Conservation (phyloP, 305 asterid species). For the Plantago lanceolata region DNA sequence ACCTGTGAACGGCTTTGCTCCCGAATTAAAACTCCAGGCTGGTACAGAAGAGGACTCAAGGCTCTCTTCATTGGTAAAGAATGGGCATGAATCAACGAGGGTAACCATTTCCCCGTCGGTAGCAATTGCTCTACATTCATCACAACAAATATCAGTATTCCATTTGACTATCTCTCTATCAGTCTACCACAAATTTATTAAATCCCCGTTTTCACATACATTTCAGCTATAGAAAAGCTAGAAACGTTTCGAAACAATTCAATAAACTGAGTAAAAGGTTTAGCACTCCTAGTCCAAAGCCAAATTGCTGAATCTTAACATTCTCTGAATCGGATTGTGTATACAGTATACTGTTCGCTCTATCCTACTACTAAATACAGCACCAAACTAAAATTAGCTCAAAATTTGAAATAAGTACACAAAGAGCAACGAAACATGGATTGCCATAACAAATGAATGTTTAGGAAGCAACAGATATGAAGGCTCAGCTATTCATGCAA, state of each 20-base stretch:
- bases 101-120: constrained; percentile 28
- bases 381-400: background rate
- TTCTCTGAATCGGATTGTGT: background rate
- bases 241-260: background rate
- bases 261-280: too few species aligned
- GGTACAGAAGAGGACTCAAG: constrained; percentile 30
- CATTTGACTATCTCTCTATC: background rate
- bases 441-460: background rate
- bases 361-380: background rate
- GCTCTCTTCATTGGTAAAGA: constrained; percentile 33
- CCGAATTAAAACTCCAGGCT: constrained; percentile 23
- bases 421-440: background rate
- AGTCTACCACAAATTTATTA: background rate
- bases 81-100: constrained; percentile 31
- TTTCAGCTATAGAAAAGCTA: background rate
- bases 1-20: constrained; percentile 51
- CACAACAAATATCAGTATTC: constrained; percentile 11
- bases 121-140: constrained; percentile 40
- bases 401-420: background rate
- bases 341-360: background rate
- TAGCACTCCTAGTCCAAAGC: too few species aligned
- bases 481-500: background rate
- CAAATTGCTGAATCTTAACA: background rate
- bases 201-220: background rate
- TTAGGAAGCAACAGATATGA: too few species aligned